Base-by-base conservation (phyloP, 192 early-diverging fungal genomes). In the Phycomyces nitens region DNA sequence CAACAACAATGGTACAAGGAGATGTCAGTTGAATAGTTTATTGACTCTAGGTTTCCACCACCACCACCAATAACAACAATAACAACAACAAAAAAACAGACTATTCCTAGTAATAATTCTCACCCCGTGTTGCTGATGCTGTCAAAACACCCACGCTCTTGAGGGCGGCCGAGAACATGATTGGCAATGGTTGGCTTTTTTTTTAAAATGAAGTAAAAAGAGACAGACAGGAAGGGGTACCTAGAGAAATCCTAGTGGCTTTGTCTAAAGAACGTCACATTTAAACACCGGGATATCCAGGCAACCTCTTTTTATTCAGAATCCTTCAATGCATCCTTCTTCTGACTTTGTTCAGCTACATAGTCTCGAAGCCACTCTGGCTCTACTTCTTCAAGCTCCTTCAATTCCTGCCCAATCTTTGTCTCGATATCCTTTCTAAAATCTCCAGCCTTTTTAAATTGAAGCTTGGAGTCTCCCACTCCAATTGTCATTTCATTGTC, bases 311-410 rank as follows among this genome's bases (percentile, higher is more conserved):
- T 34, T 34, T 34, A 34, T 34, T 34, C 29, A 5, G 29, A 34
- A 34, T 34, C 29, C 7, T 34, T 34, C 29, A 34, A 34, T 5
- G 29, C 29, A 34, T 34, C 29, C 7, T 34, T 34, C 7, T 34
- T 34, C 29, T 34, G 29, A 2, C 29, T 34, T 34, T 34, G 29
- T 7, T 34, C 29, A 34, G 7, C 7, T 34, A 34, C 29, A 54
- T 58, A 65, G 15, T 53, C 64, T 43, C 57, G 56, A 50, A 66
- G 53, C 64, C 64, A 66, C 18, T 50, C 5, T n/a, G 64, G 64
- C 38, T 66, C 64, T 11, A 57, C 43, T 24, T 57, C 3, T 20
- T 52, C 64, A 11, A 66, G 39, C 20, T 24, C 49, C 20, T 66
- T 26, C 15, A 66, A 34, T 38, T 66, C 64, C 12, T 58, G 14